A percentile compares a stretch with the other conserved stretches of the same genome.
Evolutionary conservation across 2,329 filamentous ascomycete species (phyloP).

Genomic region (Xylariales sp.): DNA sequence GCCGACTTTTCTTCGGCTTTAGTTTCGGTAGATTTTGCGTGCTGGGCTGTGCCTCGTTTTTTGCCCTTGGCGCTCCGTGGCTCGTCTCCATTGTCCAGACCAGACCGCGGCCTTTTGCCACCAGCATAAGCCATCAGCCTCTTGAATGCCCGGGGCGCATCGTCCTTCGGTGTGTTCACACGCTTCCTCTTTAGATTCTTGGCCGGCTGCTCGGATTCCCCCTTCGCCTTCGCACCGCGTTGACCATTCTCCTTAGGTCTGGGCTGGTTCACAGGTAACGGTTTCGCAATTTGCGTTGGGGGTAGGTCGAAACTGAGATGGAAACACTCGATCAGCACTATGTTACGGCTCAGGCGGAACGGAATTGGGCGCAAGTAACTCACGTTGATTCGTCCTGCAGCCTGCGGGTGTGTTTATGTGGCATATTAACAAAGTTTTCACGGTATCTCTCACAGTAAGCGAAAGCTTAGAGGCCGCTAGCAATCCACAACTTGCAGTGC

Average conservation of each 20-base stretch:
- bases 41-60: conserved; percentile 42
- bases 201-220: conserved; percentile 43
- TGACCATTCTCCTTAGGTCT: conserved; percentile 46
- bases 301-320: conserved; percentile 61
- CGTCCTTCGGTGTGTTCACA: conserved; percentile 66
- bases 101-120: conserved; percentile 69
- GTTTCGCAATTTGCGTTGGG: conserved; percentile 60
- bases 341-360: conserved; percentile 37
- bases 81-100: conserved; percentile 77
- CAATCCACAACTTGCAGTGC: not conserved
- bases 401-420: conserved; percentile 85
- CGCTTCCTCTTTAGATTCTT: conserved; percentile 64
- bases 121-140: conserved; percentile 81
- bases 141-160: conserved; percentile 88
- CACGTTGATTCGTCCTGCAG: conserved; percentile 67
- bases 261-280: conserved; percentile 60
- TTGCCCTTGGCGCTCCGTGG: conserved; percentile 50
- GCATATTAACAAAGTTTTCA: conserved; percentile 65
- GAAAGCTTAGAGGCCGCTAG: not conserved
- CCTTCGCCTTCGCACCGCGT: conserved; percentile 37
- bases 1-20: conserved; percentile 40
- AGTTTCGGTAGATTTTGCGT: conserved; percentile 34
- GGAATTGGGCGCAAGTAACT: conserved; percentile 39
- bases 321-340: conserved; percentile 25
- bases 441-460: not conserved